Evolutionary conservation across 169 alveolate genomes (phyloP).

Genomic region (Cryptosporidium ubiquitum): DNA sequence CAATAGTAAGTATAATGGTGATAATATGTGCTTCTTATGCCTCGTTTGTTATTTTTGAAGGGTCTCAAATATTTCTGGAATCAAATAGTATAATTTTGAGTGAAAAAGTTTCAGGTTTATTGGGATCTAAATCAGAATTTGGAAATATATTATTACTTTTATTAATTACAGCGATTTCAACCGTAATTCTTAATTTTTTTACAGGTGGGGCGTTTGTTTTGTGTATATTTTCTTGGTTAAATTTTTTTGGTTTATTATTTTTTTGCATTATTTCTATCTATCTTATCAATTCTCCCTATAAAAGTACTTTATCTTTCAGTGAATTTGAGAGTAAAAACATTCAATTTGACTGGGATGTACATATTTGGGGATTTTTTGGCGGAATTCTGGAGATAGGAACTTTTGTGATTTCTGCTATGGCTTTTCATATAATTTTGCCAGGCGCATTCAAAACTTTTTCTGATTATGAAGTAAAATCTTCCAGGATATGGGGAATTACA

Average conservation of each 20-base stretch:
- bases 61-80: slow-evolving; percentile 25
- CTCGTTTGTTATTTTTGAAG: slow-evolving; percentile 29
- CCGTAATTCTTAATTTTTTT: background rate
- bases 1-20: slow-evolving; percentile 31
- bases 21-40: slow-evolving; percentile 31
- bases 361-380: slow-evolving; percentile 44
- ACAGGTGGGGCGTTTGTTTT: background rate
- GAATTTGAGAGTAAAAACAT: background rate
- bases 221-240: slow-evolving; percentile 28
- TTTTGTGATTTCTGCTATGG: slow-evolving; percentile 15
- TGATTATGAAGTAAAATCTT: slow-evolving; percentile 9
- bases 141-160: background rate
- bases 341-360: slow-evolving; percentile 54
- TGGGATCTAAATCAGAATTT: background rate
- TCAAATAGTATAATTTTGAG: background rate
- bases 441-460: background rate
- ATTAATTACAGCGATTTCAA: background rate
- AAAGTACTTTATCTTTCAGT: background rate
- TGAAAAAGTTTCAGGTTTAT: background rate
- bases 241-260: slow-evolving; percentile 40
- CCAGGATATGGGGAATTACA: slow-evolving; percentile 35
- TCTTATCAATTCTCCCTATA: background rate
- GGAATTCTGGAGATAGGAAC: slow-evolving; percentile 43
- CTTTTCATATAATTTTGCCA: slow-evolving; percentile 42
- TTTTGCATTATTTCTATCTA: slow-evolving; percentile 2